These are phyloP conservation scores for Penicillium brasilianum DNA, from an alignment of 2,329 filamentous ascomycete genomes.

Conservation along the genomic window DNA sequence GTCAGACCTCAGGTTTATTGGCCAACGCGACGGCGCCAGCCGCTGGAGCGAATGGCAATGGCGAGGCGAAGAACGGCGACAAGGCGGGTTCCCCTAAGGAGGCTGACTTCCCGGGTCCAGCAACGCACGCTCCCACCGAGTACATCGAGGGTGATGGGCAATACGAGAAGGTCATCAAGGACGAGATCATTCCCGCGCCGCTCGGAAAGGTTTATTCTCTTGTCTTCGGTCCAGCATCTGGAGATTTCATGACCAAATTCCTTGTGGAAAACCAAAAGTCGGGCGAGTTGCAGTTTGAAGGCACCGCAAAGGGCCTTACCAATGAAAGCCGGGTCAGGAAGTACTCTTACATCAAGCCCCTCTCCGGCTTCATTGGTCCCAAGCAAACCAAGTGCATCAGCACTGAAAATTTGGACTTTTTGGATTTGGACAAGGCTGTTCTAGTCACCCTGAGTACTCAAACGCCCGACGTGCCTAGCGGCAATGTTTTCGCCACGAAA, in stretches of 20 bases:
- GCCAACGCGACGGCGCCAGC: conserved; percentile 42
- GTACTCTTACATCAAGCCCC: conserved; percentile 90
- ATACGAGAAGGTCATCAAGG: conserved; percentile 82
- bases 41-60: conserved; percentile 41
- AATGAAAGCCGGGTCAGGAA: conserved; percentile 75
- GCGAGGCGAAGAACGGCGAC: conserved; percentile 54
- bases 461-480: conserved; percentile 93
- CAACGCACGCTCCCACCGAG: conserved; percentile 79
- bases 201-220: conserved; percentile 89
- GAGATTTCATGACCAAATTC: conserved; percentile 84
- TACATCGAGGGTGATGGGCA: conserved; percentile 79
- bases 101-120: conserved; percentile 81
- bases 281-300: conserved; percentile 80
- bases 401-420: conserved; percentile 77
- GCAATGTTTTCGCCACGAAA: conserved; percentile 88
- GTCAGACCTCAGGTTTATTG: conserved; percentile 70
- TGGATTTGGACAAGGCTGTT: conserved; percentile 86
- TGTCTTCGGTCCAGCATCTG: conserved; percentile 81
- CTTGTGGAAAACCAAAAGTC: conserved; percentile 87
- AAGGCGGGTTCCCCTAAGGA: conserved; percentile 50
- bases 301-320: conserved; percentile 77
- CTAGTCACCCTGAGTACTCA: conserved; percentile 82
- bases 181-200: conserved; percentile 84
- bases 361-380: conserved; percentile 82
- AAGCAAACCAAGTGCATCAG: conserved; percentile 94